Evolutionary conservation across 140 eudicot genomes (phyloP), one percentile per base, ranked within the genome.

Genomic region (Ambrosia hybrid): DNA sequence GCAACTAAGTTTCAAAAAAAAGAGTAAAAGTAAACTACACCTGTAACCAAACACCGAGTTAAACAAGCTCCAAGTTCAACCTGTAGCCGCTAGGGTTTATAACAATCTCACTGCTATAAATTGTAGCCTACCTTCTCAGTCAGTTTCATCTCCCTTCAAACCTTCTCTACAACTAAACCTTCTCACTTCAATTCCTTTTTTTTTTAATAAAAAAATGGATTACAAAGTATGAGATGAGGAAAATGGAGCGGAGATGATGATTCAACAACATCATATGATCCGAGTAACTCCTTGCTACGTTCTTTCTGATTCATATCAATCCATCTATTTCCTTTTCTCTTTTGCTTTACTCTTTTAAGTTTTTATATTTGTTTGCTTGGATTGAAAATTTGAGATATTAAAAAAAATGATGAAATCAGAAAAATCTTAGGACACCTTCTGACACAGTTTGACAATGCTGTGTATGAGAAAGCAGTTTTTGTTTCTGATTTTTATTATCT

Each of bases 381-480:
- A 13, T 13, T 13, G 2, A 8, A 26, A 4, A 3, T 12, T 17
- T 8, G 52, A 61, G 72, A 55, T 70, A 64, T 15, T 70, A 21
- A 21, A 21, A 65, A 85, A 85, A 15, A 78, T 85, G 89, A 85
- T 85, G 89, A 85, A 74, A 85, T 55, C 64, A 68, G 51, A 64
- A 73, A 55, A 77, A 85, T 85, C 91, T 85, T 85, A 85, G 91
- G 91, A 85, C 91, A 85, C 90, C 87, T 85, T 85, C 90, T 85
- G 90, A 85, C 90, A 83, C 85, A 67, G 91, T 77, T 11, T 70
- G 85, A 79, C 88, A 83, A 85, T 83, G 85, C 88, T 80, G 84
- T 85, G 90, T 85, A 82, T 85, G 90, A 85, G 90, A 85, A 85
- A 37, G 3, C 74, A 37, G 52, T 71, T 71, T 66, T 43, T 13